Percentiles rank a stretch among this genome's conserved stretches.
These are phyloP conservation scores for Termitomyces sp. DNA, from an alignment of 768 basidiomycete species.

Conservation along the genomic window DNA sequence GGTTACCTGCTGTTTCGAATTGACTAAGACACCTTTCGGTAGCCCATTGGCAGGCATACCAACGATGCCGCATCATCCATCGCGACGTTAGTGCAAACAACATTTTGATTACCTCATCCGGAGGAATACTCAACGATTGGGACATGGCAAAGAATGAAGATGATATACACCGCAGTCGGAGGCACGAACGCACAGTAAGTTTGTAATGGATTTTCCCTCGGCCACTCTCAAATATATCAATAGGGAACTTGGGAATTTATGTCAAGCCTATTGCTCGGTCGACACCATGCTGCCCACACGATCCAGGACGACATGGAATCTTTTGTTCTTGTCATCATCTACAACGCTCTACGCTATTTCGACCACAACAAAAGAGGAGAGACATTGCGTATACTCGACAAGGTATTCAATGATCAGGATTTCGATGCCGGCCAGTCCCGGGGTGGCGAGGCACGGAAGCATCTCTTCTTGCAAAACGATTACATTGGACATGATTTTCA, in stretches of 20 bases:
- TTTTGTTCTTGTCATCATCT: conserved; percentile 6
- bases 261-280: conserved; percentile 3
- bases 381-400: not conserved
- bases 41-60: conserved; percentile 12
- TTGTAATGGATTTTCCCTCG: not conserved
- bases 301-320: conserved; percentile 10
- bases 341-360: not conserved
- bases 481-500: not conserved
- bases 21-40: not conserved
- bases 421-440: not conserved
- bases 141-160: conserved; percentile 9
- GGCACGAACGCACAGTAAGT: conserved; percentile 9
- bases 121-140: conserved; percentile 14
- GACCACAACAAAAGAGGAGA: not conserved
- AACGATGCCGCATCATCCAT: conserved; percentile 5
- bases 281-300: not conserved
- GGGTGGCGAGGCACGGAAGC: not conserved
- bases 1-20: not conserved
- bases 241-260: conserved; percentile 16
- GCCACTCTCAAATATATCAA: not conserved
- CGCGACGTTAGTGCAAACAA: conserved; percentile 9
- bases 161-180: not conserved
- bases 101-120: conserved; percentile 7
- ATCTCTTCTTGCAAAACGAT: not conserved
- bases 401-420: not conserved